Evolutionary conservation across 2,329 filamentous ascomycete species (phyloP), one percentile per base, ranked within the genome.

Genomic region (Apiospora hydei): DNA sequence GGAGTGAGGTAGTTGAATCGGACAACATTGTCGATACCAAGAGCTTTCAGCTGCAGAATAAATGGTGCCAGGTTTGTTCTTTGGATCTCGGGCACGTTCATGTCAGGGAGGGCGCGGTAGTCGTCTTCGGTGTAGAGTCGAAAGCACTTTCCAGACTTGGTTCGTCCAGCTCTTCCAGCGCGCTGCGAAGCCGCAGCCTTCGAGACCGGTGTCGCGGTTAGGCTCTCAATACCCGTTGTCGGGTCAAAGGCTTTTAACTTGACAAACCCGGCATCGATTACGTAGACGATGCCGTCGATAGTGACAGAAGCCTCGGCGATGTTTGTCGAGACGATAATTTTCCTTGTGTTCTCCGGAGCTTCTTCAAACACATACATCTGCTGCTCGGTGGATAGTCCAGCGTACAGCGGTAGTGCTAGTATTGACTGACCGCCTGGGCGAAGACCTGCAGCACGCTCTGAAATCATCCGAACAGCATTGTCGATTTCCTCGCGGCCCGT

Each of bases 241-340:
- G 96, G 94, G 76, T 97, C 93, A 83, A 94, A 98, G 8, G 93
- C 92, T 51, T 95, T 90, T 26, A 98, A 85, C 81, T 98, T 98
- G 75, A 97, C 95, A 79, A 94, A 98, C 1, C 96, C 96, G 70
- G 90, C 92, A 81, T 99, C 96, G 69, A 98, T 85, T 7, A 99
- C 96, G 78, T 94, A 97, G 71, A 95, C 91, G 73, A 98, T 95
- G 3, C 94, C 95, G 70, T 96, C 92, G 71, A 98, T 97, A 21
- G 96, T 98, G 61, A 99, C 93, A 1, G 94, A 98, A 5, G 96
- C 96, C 84, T 99, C 96, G 16, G 96, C 95, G 75, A 98, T 98
- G 80, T 98, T 98, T 72, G 96, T 98, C 4, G 94, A 93, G 75
- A 98, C 92, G 47, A 99, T 93, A 51, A 98, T 93, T 80, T 98